Evolutionary conservation across 1,284 basidiomycete genomes (phyloP), one percentile per base, ranked within the genome.

Genomic region (Kalmanozyma brasiliensis): DNA sequence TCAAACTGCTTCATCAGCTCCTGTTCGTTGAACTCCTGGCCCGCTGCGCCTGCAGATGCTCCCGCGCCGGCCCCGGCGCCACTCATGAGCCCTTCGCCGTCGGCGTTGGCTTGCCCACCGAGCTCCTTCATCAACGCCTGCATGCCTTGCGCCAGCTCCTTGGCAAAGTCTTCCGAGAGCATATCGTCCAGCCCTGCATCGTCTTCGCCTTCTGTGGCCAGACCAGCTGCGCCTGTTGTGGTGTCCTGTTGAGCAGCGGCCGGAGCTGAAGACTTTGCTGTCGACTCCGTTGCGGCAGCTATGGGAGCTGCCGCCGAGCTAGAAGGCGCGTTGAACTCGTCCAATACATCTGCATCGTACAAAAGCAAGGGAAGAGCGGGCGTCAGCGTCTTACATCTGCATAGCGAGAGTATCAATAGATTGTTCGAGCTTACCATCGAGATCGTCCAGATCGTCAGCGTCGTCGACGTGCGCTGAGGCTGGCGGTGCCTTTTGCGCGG

Each of bases 71-170:
- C 6, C 7, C 11, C 34, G 19, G 45, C 49, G 20, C 66, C 45
- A 14, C 52, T 37, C 20, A 72, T 53, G 20, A 57, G 23, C 34
- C 63, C 53, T 49, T 67, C 44, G 4, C 49, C 57, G 34, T 58
- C 23, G 11, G 34, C 51, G 29, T 59, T 44, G 24, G 58, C 48
- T 22, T 58, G 46, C 26, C 61, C 40, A 5, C 74, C 84, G 9
- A 95, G 85, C 76, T 89, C 89, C 19, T 86, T 86, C 85, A 96
- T 88, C 41, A 96, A 85, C n/a, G 85, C 85, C 79, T 93, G 91
- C 93, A 97, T 95, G 29, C 88, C 90, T 77, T 87, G 85, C 7
- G 89, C 88, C 40, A 96, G 85, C 77, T 91, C 89, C 36, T 86
- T 85, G 37, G 90, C 88, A 76, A 93, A 92, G 48, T 89, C 79